Evolutionary conservation across 148 eudicot species (phyloP), one percentile per base, ranked within the genome.

Genomic region (Cornus florida): DNA sequence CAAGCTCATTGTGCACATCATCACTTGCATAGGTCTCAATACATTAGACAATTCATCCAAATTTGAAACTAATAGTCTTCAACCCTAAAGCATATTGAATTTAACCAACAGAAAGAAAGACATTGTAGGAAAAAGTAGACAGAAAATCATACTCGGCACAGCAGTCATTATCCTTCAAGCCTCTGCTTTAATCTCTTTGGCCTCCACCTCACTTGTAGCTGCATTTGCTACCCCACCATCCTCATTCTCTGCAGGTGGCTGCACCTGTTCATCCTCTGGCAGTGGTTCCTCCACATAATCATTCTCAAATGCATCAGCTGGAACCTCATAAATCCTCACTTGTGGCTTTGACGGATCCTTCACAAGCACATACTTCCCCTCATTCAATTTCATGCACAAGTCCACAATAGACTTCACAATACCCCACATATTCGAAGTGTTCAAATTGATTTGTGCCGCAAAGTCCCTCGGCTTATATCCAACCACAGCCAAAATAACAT

Each of bases 301-400:
- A 75, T 93, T 96, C 90, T 93, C 99, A 82, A 96, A 96, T 0
- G 98, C 99, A 89, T 96, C 99, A 4, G 83, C 87, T 1, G 98
- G 98, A 20, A 96, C 99, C 89, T 96, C 99, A 67, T 96, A 96
- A 67, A 93, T 96, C 84, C 99, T 88, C 72, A 93, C 99, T 73
- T 93, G 99, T 0, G 99, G 99, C 88, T 96, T 96, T 0, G 87
- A 72, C 0, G 99, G 99, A 67, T 96, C 99, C 88, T 96, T 92
- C 68, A 96, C 99, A 23, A 96, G 85, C 77, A 96, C 98, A 85
- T 96, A 96, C 83, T 96, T 96, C 0, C 99, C 99, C 83, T 96
- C 99, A 71, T 85, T 84, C 85, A 96, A 74, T 82, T 96, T 96
- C 99, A 96, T 96, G 83, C 99, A 96, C 91, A 96, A 86, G 74